Evolutionary conservation across 805 yeast species (phyloP).

Genomic region (Schizosaccharomyces lindneri): DNA sequence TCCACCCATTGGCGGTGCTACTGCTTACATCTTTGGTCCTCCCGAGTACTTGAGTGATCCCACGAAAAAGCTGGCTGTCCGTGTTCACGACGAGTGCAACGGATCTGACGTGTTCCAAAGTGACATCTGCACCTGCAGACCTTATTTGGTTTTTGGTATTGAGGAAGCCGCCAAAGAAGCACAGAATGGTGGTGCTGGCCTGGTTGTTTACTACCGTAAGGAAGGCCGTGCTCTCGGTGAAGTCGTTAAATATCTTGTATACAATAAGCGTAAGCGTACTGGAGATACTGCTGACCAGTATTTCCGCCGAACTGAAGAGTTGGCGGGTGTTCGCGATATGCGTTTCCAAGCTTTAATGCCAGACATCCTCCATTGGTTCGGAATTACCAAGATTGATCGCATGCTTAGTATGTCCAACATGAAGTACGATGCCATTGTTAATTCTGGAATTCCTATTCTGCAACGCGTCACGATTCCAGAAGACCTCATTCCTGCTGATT

Average conservation of each 20-base stretch:
- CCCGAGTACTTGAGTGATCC: conserved; percentile 30
- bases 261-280: conserved; percentile 44
- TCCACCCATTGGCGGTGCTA: conserved; percentile 47
- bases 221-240: conserved; percentile 51
- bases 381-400: conserved; percentile 35
- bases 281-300: conserved; percentile 47
- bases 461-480: conserved; percentile 47
- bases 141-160: conserved; percentile 39
- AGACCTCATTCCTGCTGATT: conserved; percentile 40
- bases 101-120: conserved; percentile 48
- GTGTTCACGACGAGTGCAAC: conserved; percentile 46
- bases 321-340: conserved; percentile 52
- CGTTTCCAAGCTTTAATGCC: conserved; percentile 52
- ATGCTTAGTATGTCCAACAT: conserved; percentile 51
- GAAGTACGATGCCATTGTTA: conserved; percentile 47
- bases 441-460: conserved; percentile 37
- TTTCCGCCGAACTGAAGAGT: conserved; percentile 43
- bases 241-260: conserved; percentile 42
- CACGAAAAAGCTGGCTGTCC: conserved; percentile 25
- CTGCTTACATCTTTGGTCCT: conserved; percentile 42
- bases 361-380: conserved; percentile 40
- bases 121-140: conserved; percentile 47
- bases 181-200: conserved; percentile 39
- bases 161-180: conserved; percentile 47
- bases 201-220: conserved; percentile 39